Base-by-base conservation (phyloP, 2,329 filamentous ascomycete species). In the Tolypocladium pustulatum region DNA sequence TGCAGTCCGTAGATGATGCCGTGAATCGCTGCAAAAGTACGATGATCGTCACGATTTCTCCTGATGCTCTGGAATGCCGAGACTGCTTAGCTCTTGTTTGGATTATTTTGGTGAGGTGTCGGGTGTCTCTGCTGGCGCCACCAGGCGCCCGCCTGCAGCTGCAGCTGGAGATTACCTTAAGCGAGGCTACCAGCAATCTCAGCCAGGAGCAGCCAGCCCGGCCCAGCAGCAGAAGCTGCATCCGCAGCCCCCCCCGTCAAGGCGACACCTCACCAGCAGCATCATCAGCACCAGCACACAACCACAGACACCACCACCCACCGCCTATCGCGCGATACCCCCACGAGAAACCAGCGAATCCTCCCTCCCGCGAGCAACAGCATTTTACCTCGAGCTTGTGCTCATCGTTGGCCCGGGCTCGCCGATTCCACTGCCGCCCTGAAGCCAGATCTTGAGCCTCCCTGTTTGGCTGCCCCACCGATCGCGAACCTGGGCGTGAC, bases 401-500 rank as follows among this genome's bases (percentile, higher is more conserved):
- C 54, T 30, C 54, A 15, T 15, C 38, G 20, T 30, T n/a, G 22
- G 20, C 20, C n/a, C n/a, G n/a, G n/a, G n/a, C n/a, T n/a, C n/a
- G n/a, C n/a, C n/a, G n/a, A n/a, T n/a, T 38, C 25, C 38, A 25
- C 49, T 22, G 34, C 22, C 49, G 30, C 56, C 37, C 27, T 53
- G 34, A 38, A 40, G 25, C 49, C 43, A n/a, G n/a, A 51, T 22
- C 57, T 13, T 38, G 49, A 34, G 49, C 38, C 57, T 59, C 46
- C 54, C 56, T 57, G 57, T 58, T 56, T 58, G 57, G 58, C 61
- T 62, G 55, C 58, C 53, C 61, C 59, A 61, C 64, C 59, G 58
- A 63, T 59, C 57, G 60, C 62, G 60, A 62, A 59, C n/a, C 61
- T 52, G 43, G 58, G 32, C 51, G 60, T 66, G 63, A 61, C 68